Evolutionary conservation across 768 basidiomycete genomes (phyloP), one percentile per base, ranked within the genome.

Genomic region (Leccinum obscurum): DNA sequence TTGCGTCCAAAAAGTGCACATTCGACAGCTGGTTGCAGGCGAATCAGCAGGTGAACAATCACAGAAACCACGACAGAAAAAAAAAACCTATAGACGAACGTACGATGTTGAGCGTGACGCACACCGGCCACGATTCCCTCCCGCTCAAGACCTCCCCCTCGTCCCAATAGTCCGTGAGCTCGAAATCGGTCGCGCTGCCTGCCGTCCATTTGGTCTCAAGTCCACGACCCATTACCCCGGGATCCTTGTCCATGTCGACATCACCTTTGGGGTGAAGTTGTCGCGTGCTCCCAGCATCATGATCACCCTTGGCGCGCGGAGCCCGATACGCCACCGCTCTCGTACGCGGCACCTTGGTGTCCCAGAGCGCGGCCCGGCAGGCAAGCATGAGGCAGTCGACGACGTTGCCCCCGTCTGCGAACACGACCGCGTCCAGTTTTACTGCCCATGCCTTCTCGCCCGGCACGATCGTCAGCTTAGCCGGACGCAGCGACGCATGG

Each of bases 101-200:
- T 63, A 93, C 92, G 26, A 93, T 64, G 62, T 94, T 93, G 56
- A 95, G 70, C 1, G 92, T 93, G 26, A 93, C 75, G 61, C 85
- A 85, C 4, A 95, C 79, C 0, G 93, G 93, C 86, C 93, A 90
- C 13, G 69, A 64, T 2, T 89, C 83, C 22, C 22, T 22, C 22
- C 22, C 22, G 2, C 77, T 80, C 30, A 93, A 68, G 17, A 78
- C 72, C 58, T 86, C 88, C 0, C 93, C 93, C 63, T 92, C 90
- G 66, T 92, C 92, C 90, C 91, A 93, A 62, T 87, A 90, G 70
- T 95, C 93, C 11, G 86, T 81, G 22, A 95, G 80, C 75, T 95
- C 93, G 65, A 95, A 95, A 72, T 95, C 93, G 9, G 85, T 83
- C 11, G 86, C 89, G 9, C 73, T 72, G 24, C 70, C 71, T 39